These are phyloP conservation scores for Cladochytrium replicatum DNA, from an alignment of 192 early-diverging fungal species.

Conservation along the genomic window DNA sequence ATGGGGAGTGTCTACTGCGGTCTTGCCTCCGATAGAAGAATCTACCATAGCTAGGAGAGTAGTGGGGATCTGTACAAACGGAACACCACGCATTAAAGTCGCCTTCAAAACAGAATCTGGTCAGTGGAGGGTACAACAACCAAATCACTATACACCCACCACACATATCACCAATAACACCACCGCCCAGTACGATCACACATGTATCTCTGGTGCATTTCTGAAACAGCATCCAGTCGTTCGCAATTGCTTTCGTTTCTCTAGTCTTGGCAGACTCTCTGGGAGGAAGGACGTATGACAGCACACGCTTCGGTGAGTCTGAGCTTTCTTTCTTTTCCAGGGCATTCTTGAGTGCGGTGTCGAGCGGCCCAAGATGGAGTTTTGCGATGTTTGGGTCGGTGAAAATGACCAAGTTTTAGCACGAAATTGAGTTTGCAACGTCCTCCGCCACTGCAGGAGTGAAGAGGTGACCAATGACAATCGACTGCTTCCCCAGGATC, in stretches of 20 bases:
- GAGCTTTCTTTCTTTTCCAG: not conserved
- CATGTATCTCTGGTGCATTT: slow-evolving; percentile 87
- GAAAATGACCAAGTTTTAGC: slow-evolving; percentile 77
- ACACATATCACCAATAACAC: slow-evolving; percentile 92
- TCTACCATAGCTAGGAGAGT: slow-evolving; percentile 96
- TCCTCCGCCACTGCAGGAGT: slow-evolving; percentile 64
- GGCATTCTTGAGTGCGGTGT: slow-evolving; percentile 40
- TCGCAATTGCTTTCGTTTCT: slow-evolving; percentile 71
- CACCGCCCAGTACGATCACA: slow-evolving; percentile 89
- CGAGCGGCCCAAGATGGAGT: slow-evolving; percentile 57
- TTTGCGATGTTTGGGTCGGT: slow-evolving; percentile 78
- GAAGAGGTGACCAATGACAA: slow-evolving; percentile 77
- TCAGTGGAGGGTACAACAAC: no score
- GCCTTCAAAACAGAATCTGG: slow-evolving; percentile 86
- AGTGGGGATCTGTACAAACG: slow-evolving; percentile 91
- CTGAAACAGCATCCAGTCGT: slow-evolving; percentile 81
- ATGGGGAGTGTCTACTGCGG: slow-evolving; percentile 87
- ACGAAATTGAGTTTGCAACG: slow-evolving; percentile 52
- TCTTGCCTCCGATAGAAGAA: slow-evolving; percentile 95
- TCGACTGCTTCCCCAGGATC: slow-evolving; percentile 78
- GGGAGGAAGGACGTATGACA: slow-evolving; percentile 70
- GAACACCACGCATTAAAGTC: slow-evolving; percentile 94
- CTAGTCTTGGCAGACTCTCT: slow-evolving; percentile 86
- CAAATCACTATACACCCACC: slow-evolving; percentile 29
- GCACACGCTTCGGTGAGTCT: no score